Base-by-base conservation (phyloP, 225 moss, liverwort and hornwort genomes). In the Bryoerythrophyllum caledonicum region DNA sequence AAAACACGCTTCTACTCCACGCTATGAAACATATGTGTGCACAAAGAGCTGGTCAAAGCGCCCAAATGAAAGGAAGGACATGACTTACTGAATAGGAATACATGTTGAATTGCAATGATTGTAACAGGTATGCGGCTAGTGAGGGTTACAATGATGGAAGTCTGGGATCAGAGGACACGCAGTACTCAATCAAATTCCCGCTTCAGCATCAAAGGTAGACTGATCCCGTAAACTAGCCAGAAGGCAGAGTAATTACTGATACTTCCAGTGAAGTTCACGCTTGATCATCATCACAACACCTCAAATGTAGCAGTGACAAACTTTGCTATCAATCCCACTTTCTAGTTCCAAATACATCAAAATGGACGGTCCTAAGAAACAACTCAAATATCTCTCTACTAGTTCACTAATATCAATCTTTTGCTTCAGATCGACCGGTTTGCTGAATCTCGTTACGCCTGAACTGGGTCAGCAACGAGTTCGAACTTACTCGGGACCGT, bases 71-170 rank as follows among this genome's bases (percentile, higher is more conserved):
- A 44, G 25, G 43, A 65, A 12, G 65, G 43, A 4, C 15, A 38
- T 44, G 65, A 65, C 65, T 65, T 65, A 65, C 65, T 40, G 65
- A 65, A 24, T 65, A 65, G 65, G 65, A 12, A 26, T 65, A 65
- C 65, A 65, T 65, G 5, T 44, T 12, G 44, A 65, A 43, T 40
- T 44, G 12, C 54, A 17, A 54, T 55, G 19, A 19, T 55, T 3
- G 2, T 20, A 55, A 6, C 17, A 9, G 17, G 16, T n/a, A n/a
- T 16, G 54, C 16, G 55, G 7, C 40, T 15, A 14, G 65, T 65
- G 25, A 38, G 44, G 40, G 65, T 12, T 24, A 34, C 27, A n/a
- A 63, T 20, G 37, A 63, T 17, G 63, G 8, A 21, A 28, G 37
- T 25, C 37, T 40, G 43, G 24, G 11, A 40, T 7, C 65, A 65